Evolutionary conservation across 2,329 filamentous ascomycete species (phyloP).

Genomic region (Calonectria pteridis): DNA sequence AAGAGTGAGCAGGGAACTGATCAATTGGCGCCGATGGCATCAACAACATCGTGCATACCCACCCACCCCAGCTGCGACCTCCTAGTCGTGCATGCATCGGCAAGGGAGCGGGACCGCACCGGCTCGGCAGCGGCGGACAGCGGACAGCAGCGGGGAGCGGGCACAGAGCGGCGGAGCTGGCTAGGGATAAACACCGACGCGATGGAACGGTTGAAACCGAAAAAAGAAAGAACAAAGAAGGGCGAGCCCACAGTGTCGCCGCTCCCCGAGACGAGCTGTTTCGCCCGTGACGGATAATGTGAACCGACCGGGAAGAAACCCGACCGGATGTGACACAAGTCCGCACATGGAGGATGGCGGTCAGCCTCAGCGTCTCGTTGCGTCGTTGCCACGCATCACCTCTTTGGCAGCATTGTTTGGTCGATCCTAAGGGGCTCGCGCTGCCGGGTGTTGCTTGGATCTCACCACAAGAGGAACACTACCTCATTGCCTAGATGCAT

Average conservation of each 20-base stretch:
- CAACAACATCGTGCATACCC: conserved; percentile 24
- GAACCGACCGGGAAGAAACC: conserved; percentile 25
- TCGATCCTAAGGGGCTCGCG: conserved; percentile 7
- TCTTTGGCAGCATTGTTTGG: not conserved
- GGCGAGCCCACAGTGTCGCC: not conserved
- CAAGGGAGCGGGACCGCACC: conserved; percentile 7
- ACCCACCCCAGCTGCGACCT: conserved; percentile 15
- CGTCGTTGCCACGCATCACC: conserved; percentile 4
- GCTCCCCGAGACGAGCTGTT: not conserved
- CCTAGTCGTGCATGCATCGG: conserved; percentile 15
- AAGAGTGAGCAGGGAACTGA: conserved; percentile 9
- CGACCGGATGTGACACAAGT: conserved; percentile 15
- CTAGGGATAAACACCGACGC: conserved; percentile 15
- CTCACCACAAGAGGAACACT: not conserved
- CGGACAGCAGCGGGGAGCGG: conserved; percentile 7
- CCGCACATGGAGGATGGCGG: conserved; percentile 11
- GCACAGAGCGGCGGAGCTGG: conserved; percentile 11
- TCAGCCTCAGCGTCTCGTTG: conserved; percentile 7
- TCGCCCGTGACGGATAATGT: conserved; percentile 9
- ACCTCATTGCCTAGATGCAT: not conserved
- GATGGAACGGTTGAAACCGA: conserved; percentile 21
- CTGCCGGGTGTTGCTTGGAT: not conserved
- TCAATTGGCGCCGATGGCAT: conserved; percentile 9
- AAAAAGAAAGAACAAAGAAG: not conserved
- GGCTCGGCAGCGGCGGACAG: conserved; percentile 18